Evolutionary conservation across 2,329 filamentous ascomycete species (phyloP), one percentile per base, ranked within the genome.

Genomic region (Dactylellina drechsleri): DNA sequence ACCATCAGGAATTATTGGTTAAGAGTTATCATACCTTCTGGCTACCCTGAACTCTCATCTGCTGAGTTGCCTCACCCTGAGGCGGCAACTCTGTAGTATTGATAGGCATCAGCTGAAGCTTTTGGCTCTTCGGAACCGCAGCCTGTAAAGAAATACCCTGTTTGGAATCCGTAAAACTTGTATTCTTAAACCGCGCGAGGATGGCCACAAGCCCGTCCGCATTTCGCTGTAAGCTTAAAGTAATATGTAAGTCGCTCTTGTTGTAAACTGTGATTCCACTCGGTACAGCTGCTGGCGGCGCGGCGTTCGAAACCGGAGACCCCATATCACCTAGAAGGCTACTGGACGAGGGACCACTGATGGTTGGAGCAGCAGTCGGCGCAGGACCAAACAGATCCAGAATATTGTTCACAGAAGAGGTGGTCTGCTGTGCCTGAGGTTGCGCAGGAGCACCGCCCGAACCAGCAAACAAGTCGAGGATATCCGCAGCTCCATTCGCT

Each of bases 41-140:
- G 78, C 92, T 90, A 77, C 92, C 90, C 72, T 88, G 88, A 75
- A 99, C 89, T 80, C 92, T 91, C 92, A 99, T 96, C 80, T 89
- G 86, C 83, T 98, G 95, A 75, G 90, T 93, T 15, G 93, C 94
- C 81, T 97, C 93, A 49, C 90, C 88, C 13, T 92, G 92, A 5
- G 89, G 88, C 12, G 85, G 88, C 50, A 99, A 81, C 36, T 96
- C 92, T 3, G 89, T 84, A 77, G 88, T 92, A 78, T 92, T 96
- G 78, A 99, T 97, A 71, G 90, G 92, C 81, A 96, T 90, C 77
- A 99, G 84, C 81, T 97, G 93, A 79, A 99, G 83, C 82, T 95
- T 97, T 83, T 99, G 95, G 52, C 91, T 92, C 83, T 98, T 99
- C 7, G 95, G 95, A 64, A 99, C 95, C 0, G 95, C 95, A 50